Evolutionary conservation across 257 asterid genomes (phyloP).

Genomic region (Thymus quinquecostatus): DNA sequence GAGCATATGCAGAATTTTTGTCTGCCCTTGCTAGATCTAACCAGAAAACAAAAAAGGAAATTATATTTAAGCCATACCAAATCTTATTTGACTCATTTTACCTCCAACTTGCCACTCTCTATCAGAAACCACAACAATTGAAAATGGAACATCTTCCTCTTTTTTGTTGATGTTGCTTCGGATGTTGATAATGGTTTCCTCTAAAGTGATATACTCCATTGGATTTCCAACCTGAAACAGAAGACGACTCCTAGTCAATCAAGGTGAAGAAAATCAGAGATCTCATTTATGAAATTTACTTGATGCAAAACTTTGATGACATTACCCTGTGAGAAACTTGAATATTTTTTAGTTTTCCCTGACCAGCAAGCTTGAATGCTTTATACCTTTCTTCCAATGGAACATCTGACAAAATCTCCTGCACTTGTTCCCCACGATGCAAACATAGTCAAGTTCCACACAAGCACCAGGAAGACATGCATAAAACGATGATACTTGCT

Average conservation of each 20-base stretch:
- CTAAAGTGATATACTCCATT: conserved; percentile 77
- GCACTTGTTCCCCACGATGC: conserved; percentile 32
- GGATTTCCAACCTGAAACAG: conserved; percentile 84
- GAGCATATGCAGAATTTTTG: conserved; percentile 88
- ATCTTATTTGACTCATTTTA: conserved; percentile 35
- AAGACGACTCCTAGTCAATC: conserved; percentile 24
- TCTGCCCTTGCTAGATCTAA: conserved; percentile 88
- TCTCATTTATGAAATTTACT: not conserved
- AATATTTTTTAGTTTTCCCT: conserved; percentile 69
- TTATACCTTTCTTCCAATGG: conserved; percentile 78
- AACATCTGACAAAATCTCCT: conserved; percentile 95
- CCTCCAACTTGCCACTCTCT: conserved; percentile 96
- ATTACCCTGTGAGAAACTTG: conserved; percentile 84
- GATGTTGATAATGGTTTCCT: conserved; percentile 66
- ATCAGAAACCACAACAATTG: conserved; percentile 85
- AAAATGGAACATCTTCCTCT: conserved; percentile 67
- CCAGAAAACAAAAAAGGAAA: conserved; percentile 21
- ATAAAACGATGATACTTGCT: not conserved
- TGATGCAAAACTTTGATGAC: conserved; percentile 24
- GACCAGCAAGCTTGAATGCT: conserved; percentile 63
- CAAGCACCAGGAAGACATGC: conserved; percentile 1
- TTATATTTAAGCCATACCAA: conserved; percentile 23
- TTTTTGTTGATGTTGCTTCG: conserved; percentile 58
- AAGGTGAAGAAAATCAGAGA: conserved; percentile 10
- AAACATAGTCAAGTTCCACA: conserved; percentile 21